Evolutionary conservation across 1,139 yeast genomes (phyloP).

Genomic region (Taiozyma sp.): DNA sequence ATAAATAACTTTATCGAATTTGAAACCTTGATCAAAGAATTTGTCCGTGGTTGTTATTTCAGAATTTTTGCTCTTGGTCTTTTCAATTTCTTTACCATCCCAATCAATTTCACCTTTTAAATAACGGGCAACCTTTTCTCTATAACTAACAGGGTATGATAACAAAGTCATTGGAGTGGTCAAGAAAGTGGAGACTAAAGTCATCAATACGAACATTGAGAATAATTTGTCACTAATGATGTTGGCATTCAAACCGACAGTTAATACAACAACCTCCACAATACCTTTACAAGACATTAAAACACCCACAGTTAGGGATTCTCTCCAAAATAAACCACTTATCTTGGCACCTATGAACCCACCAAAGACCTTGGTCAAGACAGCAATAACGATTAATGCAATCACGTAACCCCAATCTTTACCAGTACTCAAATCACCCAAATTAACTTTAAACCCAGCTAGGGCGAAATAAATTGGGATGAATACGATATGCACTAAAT

Average conservation of each 20-base stretch:
- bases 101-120: constrained; percentile 37
- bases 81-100: constrained; percentile 29
- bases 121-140: constrained; percentile 41
- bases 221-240: constrained; percentile 61
- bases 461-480: constrained; percentile 77
- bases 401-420: constrained; percentile 74
- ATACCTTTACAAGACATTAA: constrained; percentile 87
- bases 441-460: constrained; percentile 68
- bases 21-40: constrained; percentile 13
- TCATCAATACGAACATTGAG: constrained; percentile 82
- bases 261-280: constrained; percentile 74
- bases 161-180: constrained; percentile 68
- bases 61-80: constrained; percentile 6
- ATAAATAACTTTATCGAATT: constrained; percentile 26
- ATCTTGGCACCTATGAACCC: constrained; percentile 61
- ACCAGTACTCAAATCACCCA: constrained; percentile 58
- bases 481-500: constrained; percentile 61
- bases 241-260: constrained; percentile 66
- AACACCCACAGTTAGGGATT: constrained; percentile 71
- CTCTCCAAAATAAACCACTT: constrained; percentile 64
- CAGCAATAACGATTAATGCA: constrained; percentile 61
- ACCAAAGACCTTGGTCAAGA: constrained; percentile 61
- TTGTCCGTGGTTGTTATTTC: constrained; percentile 10
- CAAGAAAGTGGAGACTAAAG: constrained; percentile 64
- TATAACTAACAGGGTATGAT: constrained; percentile 56